Conservation (phyloP, 1,139 yeast genomes). For the Magnusiomyces suaveolens region DNA sequence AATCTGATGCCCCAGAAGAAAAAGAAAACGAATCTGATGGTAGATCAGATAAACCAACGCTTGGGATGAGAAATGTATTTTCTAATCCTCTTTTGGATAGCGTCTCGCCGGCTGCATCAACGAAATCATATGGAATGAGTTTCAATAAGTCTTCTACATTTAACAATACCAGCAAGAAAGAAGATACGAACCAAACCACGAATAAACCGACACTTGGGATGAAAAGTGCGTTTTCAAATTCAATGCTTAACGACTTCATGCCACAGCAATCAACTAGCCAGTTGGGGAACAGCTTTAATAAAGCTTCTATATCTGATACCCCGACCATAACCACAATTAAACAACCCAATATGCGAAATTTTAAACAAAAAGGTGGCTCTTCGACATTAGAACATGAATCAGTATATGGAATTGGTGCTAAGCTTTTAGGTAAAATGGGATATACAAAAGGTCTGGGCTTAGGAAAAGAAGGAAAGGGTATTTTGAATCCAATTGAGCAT, state of each 20-base stretch:
- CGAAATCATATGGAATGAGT: too few relatives aligned
- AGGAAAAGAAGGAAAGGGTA: slow-evolving; percentile 64
- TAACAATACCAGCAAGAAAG: background rate
- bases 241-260: background rate
- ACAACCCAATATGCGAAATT: too few relatives aligned
- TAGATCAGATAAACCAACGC: background rate
- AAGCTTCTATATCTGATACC: too few relatives aligned
- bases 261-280: background rate
- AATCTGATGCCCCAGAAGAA: background rate
- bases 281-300: background rate
- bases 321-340: too few relatives aligned
- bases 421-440: slow-evolving; percentile 75
- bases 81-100: background rate
- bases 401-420: slow-evolving; percentile 81
- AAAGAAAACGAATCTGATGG: background rate
- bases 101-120: too few relatives aligned
- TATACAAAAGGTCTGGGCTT: slow-evolving; percentile 74
- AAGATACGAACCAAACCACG: background rate
- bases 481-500: slow-evolving; percentile 67
- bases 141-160: too few relatives aligned
- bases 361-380: background rate
- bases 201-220: background rate
- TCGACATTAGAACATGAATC: slow-evolving; percentile 9
- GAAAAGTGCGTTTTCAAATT: background rate
- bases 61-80: slow-evolving; percentile 3